phyloP scores from a whole-genome alignment of 2,329 filamentous ascomycete genomes.

The Rutstroemia sp. region DNA sequence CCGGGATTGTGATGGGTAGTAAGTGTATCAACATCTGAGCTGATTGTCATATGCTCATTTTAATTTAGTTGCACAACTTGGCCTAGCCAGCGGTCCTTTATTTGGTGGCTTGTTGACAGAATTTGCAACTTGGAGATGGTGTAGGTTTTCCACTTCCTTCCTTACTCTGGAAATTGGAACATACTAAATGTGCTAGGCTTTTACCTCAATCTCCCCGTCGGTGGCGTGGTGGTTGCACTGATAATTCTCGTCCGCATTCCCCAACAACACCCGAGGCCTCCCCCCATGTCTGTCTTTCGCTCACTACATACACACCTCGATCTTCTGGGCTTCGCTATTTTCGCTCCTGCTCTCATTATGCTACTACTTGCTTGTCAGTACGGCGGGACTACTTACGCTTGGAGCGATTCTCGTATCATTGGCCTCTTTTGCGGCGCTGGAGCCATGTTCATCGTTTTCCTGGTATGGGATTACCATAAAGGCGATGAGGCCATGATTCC shows the following conservation, averaged over 20 bases:
- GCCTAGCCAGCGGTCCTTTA: constrained; percentile 32
- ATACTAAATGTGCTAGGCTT: constrained; percentile 21
- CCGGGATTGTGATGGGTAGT: background rate
- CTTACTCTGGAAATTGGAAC: constrained; percentile 21
- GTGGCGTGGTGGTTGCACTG: constrained; percentile 28
- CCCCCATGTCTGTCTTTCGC: background rate
- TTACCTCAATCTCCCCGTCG: constrained; percentile 35
- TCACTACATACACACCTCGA: constrained; percentile 25
- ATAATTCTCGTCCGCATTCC: constrained; percentile 33
- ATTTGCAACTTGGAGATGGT: constrained; percentile 27
- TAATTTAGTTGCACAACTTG: constrained; percentile 35
- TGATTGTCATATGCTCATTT: background rate
- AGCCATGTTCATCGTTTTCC: constrained; percentile 19
- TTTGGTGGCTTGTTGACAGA: constrained; percentile 37
- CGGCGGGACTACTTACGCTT: constrained; percentile 28
- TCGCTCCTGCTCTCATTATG: constrained; percentile 29
- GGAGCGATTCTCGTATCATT: constrained; percentile 21
- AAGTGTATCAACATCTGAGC: background rate
- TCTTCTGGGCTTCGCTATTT: constrained; percentile 27
- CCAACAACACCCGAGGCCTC: constrained; percentile 11
- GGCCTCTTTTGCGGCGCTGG: constrained; percentile 20
- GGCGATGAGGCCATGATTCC: constrained; percentile 26
- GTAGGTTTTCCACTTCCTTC: constrained; percentile 3
- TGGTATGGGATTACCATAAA: constrained; percentile 18
- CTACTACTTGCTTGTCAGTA: constrained; percentile 31